Evolutionary conservation across 108 stramenopile genomes (phyloP), one percentile per base, ranked within the genome.

Genomic region (Fragilaria radians): DNA sequence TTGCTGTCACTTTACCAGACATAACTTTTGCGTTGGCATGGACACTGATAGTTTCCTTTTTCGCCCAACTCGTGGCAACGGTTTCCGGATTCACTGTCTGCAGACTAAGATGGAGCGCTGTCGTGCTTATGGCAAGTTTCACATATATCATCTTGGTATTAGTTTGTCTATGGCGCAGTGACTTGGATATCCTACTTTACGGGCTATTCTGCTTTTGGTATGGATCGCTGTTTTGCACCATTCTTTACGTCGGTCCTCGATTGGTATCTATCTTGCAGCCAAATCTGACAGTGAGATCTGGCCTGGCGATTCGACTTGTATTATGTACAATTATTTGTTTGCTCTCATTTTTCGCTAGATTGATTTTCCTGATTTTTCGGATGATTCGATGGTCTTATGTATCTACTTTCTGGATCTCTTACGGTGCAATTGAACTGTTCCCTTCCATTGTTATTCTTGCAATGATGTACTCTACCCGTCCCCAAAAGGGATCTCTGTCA

Each of bases 1-100:
- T 72, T 48, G 74, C 75, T 0, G 74, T 72, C 57, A 80, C 79
- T 0, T 57, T 80, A 7, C 79, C 79, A 0, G 71, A 75, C 30
- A 80, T 80, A 74, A 50, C 75, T 0, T 80, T 71, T 72, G 70
- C 71, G 0, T 62, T 70, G 21, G 79, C 79, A 0, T 80, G 79
- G 79, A 72, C 71, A 4, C 50, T 75, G 50, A 29, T 80, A 47
- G 79, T 80, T 1, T 71, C 47, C 4, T 80, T 80, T 54, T 80
- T 80, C 69, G 74, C 75, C 7, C 79, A 76, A 54, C 32, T 80
- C 31, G 79, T 80, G 2, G 79, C 74, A 7, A 60, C 70, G 14
- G 79, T 74, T 3, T 49, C 59, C 22, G 79, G 79, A 0, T 53
- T 61, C 2, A 59, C 50, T 4, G 52, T 50, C 27, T 59, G 36